Evolutionary conservation across 1,284 basidiomycete species (phyloP).

Genomic region (Blastosporella zonata): DNA sequence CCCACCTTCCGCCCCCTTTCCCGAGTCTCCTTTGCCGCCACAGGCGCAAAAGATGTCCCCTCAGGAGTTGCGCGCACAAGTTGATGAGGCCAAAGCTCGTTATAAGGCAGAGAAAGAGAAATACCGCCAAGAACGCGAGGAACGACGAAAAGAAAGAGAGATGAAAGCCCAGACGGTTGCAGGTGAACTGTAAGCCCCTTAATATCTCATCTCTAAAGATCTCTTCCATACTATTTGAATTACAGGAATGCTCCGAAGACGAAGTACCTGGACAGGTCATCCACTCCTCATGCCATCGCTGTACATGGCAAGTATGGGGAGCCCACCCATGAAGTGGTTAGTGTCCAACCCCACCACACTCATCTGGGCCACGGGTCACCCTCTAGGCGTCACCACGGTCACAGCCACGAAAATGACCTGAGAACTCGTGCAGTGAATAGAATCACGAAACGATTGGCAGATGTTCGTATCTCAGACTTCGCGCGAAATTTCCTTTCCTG

Average conservation of each 20-base stretch:
- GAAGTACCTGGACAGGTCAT: background rate
- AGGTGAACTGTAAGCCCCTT: slow-evolving; percentile 17
- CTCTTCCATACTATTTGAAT: background rate
- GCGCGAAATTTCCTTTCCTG: slow-evolving; percentile 4
- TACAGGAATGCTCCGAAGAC: background rate
- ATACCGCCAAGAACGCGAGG: slow-evolving; percentile 57
- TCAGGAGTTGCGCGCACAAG: slow-evolving; percentile 51
- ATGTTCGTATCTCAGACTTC: slow-evolving; percentile 34
- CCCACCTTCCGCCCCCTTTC: background rate
- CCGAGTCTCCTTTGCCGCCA: background rate
- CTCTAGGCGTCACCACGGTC: slow-evolving; percentile 19
- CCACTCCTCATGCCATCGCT: slow-evolving; percentile 34
- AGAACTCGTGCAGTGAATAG: slow-evolving; percentile 38
- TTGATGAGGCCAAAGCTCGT: slow-evolving; percentile 62
- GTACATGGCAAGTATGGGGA: slow-evolving; percentile 58
- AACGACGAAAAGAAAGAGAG: slow-evolving; percentile 43
- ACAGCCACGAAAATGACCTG: slow-evolving; percentile 24
- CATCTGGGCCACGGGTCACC: slow-evolving; percentile 33
- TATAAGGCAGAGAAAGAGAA: slow-evolving; percentile 70
- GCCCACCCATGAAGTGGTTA: slow-evolving; percentile 59
- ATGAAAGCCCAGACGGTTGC: slow-evolving; percentile 15
- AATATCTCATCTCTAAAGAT: background rate
- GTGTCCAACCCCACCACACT: slow-evolving; percentile 41
- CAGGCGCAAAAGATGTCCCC: slow-evolving; percentile 23
- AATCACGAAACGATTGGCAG: slow-evolving; percentile 49